A percentile compares a stretch with the other conserved stretches of the same genome.
phyloP scores from a whole-genome alignment of 2,329 filamentous ascomycete genomes.

The Teratosphaeria viscida region DNA sequence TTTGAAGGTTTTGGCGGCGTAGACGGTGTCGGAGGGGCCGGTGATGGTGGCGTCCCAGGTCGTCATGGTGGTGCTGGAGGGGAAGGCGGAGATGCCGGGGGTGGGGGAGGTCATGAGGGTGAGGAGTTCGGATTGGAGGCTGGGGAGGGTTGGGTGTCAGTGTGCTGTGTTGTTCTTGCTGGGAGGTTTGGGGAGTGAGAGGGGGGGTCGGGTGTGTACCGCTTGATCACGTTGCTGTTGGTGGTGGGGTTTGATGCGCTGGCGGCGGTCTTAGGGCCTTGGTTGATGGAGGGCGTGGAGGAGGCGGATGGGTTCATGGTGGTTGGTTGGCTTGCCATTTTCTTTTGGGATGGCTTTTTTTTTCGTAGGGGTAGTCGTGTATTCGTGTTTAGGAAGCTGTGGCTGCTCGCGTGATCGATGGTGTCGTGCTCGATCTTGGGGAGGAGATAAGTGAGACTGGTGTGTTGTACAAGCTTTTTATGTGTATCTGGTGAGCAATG shows the following conservation, averaged over 20 bases:
- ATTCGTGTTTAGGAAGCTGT: not conserved
- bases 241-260: slow-evolving; percentile 13
- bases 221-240: slow-evolving; percentile 38
- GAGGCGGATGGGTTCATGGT: slow-evolving; percentile 20
- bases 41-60: slow-evolving; percentile 90
- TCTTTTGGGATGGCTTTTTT: too few relatives aligned
- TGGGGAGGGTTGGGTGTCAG: slow-evolving; percentile 28
- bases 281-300: slow-evolving; percentile 21
- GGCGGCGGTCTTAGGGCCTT: slow-evolving; percentile 20
- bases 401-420: not conserved
- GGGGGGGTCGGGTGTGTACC: slow-evolving; percentile 24
- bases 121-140: slow-evolving; percentile 95
- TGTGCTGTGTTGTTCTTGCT: not conserved
- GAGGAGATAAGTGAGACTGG: not conserved
- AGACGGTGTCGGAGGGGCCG: slow-evolving; percentile 84
- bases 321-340: slow-evolving; percentile 23
- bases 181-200: not conserved
- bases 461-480: not conserved
- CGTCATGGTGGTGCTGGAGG: slow-evolving; percentile 72
- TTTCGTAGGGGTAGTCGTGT: not conserved
- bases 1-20: slow-evolving; percentile 80
- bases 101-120: slow-evolving; percentile 93
- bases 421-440: not conserved
- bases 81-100: slow-evolving; percentile 90
- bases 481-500: not conserved